Evolutionary conservation across 768 basidiomycete species (phyloP), one percentile per base, ranked within the genome.

Genomic region (Strobilomyces confusus): DNA sequence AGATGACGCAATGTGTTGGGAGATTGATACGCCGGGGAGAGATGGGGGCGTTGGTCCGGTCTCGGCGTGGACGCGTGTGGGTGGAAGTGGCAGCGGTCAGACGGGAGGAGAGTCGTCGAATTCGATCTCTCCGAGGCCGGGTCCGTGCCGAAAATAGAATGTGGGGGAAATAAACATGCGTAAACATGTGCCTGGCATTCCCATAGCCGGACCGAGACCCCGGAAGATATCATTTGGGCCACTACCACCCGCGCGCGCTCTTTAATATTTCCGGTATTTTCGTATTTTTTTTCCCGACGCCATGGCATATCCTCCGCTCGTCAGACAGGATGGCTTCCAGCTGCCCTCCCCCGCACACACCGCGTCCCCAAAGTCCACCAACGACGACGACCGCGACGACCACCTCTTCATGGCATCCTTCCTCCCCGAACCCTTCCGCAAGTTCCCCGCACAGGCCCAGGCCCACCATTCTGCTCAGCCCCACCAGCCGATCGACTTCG

Each of bases 241-340:
- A 42, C 25, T 23, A 46, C 14, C 17, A 14, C 34, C 17, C 14
- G 11, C 13, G 12, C 13, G 51, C 49, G 9, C 36, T 30, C 29
- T 23, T 12, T 37, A 20, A 25, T 20, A 13, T 22, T 15, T 36
- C 19, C n/a, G 25, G 43, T 19, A 17, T 38, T 5, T 6, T 37
- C 33, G 29, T 32, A 33, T 20, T 32, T 32, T 34, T 43, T 13
- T 22, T 33, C 29, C 20, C 9, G 20, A 23, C 29, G 12, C 45
- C 40, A 68, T 70, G 65, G 59, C 68, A 49, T 67, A 69, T 65
- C 52, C 66, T 3, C 50, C 64, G 41, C 59, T 69, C 54, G 65
- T 88, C 58, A 75, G 86, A 55, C 83, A 86, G 64, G 84, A 89
- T 71, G 88, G 89, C 61, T 90, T 90, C 67, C 83, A 87, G 57